Conservation (phyloP, 805 yeast species). For the Ogataea populi-albae region DNA sequence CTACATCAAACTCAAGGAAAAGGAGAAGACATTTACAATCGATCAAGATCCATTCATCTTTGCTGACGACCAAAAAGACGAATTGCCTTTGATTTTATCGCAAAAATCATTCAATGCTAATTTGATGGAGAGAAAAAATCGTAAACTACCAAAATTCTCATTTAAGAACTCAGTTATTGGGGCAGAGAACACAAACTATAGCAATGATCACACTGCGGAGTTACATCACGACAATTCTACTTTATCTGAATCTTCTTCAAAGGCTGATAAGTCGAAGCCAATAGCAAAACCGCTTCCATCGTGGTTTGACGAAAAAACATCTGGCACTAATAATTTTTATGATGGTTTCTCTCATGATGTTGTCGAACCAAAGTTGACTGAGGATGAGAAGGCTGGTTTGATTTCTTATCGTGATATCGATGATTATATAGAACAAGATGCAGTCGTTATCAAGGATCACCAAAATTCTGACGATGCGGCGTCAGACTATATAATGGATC, state of each 20-base stretch:
- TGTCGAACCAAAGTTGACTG: conserved; percentile 19
- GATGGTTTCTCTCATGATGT: background rate
- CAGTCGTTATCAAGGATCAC: conserved; percentile 7
- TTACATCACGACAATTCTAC: background rate
- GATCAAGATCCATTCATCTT: conserved; percentile 6
- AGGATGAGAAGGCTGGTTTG: conserved; percentile 47
- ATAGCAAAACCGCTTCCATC: conserved; percentile 17
- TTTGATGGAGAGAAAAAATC: conserved; percentile 7
- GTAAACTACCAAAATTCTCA: conserved; percentile 14
- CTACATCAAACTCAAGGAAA: conserved; percentile 28
- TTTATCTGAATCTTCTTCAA: background rate
- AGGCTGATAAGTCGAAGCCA: background rate
- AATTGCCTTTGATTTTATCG: conserved; percentile 23
- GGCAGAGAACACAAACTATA: conserved; percentile 2
- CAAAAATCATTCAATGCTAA: conserved; percentile 18
- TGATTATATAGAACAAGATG: conserved; percentile 22
- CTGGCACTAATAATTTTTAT: conserved; percentile 7
- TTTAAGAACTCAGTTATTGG: conserved; percentile 13
- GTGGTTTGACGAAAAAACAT: conserved; percentile 17
- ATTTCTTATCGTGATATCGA: conserved; percentile 51
- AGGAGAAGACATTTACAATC: conserved; percentile 20
- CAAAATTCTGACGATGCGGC: too few species aligned
- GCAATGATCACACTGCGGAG: background rate
- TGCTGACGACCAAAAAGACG: conserved; percentile 8
- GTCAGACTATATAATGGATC: too few species aligned